Evolutionary conservation across 768 basidiomycete genomes (phyloP).

Genomic region (Podaxis carcinomalis): DNA sequence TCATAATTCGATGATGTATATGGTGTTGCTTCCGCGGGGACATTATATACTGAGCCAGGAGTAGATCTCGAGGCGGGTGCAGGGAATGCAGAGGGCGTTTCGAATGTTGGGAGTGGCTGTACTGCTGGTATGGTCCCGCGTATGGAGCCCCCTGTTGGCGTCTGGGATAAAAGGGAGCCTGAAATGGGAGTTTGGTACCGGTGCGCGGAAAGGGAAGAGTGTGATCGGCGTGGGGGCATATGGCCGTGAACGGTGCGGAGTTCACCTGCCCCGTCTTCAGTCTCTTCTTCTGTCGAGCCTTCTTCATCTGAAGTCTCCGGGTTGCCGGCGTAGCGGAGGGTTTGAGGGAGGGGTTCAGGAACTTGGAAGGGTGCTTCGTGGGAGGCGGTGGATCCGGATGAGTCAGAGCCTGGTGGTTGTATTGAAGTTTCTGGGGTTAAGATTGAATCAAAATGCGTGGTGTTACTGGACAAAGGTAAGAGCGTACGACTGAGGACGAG

Average conservation of each 20-base stretch:
- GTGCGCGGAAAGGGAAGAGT: constrained; percentile 74
- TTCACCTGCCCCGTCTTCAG: constrained; percentile 42
- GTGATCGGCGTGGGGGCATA: constrained; percentile 41
- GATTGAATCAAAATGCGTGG: not conserved
- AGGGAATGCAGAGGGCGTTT: constrained; percentile 72
- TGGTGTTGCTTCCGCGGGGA: constrained; percentile 31
- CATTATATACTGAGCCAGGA: constrained; percentile 9
- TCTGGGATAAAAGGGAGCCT: constrained; percentile 56
- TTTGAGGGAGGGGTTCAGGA: constrained; percentile 6
- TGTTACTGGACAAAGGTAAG: not conserved
- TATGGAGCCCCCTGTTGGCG: constrained; percentile 30
- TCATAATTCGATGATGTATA: constrained; percentile 28
- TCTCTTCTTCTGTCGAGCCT: constrained; percentile 24
- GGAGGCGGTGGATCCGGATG: constrained; percentile 62
- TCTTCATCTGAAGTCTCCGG: constrained; percentile 8
- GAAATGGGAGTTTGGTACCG: constrained; percentile 77
- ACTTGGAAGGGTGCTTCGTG: constrained; percentile 12
- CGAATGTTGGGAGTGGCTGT: constrained; percentile 71
- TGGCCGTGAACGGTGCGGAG: constrained; percentile 23
- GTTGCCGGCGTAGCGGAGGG: constrained; percentile 2
- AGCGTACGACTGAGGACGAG: constrained; percentile 61
- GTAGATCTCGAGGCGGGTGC: constrained; percentile 35
- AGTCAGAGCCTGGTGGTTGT: constrained; percentile 53
- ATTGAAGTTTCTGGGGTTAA: constrained; percentile 36
- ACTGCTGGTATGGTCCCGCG: constrained; percentile 42